These are phyloP conservation scores for Exophiala sp. DNA, from an alignment of 2,329 filamentous ascomycete species.

Conservation along the genomic window DNA sequence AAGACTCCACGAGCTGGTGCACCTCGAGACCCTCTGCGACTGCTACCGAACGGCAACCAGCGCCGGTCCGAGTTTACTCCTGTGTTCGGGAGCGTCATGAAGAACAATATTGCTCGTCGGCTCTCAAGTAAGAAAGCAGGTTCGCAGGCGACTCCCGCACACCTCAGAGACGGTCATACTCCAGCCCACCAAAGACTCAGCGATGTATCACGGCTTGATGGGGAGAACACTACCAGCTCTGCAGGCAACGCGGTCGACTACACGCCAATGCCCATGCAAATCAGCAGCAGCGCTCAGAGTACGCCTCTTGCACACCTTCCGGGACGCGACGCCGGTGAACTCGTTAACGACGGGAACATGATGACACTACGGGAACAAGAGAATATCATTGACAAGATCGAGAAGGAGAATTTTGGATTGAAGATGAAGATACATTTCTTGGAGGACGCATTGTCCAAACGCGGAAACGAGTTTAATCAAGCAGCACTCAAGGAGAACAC, in stretches of 20 bases:
- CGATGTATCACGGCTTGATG: slow-evolving; percentile 62
- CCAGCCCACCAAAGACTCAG: slow-evolving; percentile 69
- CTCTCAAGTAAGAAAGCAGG: slow-evolving; percentile 57
- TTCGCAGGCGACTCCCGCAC: slow-evolving; percentile 62
- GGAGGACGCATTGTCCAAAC: slow-evolving; percentile 80
- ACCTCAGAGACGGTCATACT: slow-evolving; percentile 60
- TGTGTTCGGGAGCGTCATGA: slow-evolving; percentile 70
- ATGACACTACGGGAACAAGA: slow-evolving; percentile 91
- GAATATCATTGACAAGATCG: slow-evolving; percentile 84
- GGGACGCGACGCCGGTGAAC: slow-evolving; percentile 58
- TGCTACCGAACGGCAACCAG: slow-evolving; percentile 56
- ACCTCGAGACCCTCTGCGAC: slow-evolving; percentile 61
- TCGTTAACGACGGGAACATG: slow-evolving; percentile 79
- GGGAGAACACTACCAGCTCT: slow-evolving; percentile 58
- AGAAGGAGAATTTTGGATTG: slow-evolving; percentile 96
- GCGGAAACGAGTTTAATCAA: slow-evolving; percentile 84
- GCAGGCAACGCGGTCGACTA: slow-evolving; percentile 56
- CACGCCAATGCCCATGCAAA: slow-evolving; percentile 69
- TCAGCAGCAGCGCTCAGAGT: slow-evolving; percentile 75
- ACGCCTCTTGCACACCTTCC: slow-evolving; percentile 71
- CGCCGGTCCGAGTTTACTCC: slow-evolving; percentile 80
- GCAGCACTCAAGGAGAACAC: slow-evolving; percentile 89
- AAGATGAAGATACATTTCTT: slow-evolving; percentile 97
- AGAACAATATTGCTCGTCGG: slow-evolving; percentile 56
- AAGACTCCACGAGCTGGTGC: slow-evolving; percentile 66